Base-by-base conservation (phyloP, 177 flowering plant species). In the Viscum album region DNA sequence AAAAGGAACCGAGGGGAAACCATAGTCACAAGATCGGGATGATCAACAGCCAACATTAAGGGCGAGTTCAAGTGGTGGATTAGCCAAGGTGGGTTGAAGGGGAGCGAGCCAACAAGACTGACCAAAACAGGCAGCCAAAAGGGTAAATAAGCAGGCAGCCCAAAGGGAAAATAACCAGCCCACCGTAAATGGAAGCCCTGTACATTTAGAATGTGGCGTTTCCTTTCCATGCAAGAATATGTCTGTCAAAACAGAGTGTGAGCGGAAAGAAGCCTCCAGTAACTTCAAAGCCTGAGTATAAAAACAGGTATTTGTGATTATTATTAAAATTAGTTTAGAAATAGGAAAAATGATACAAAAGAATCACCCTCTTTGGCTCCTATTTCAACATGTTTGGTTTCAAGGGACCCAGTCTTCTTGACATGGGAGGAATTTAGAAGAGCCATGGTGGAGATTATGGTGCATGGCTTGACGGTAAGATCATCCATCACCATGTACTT, bases 401-500 rank as follows among this genome's bases (percentile, higher is more conserved):
- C 33, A 0, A 67, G 70, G 0, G 32, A 24, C 17, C 2, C 43
- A 26, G 52, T n/a, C 28, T 67, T 62, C 32, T 34, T 67, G 31
- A 67, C 62, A 34, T n/a, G 4, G 2, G 31, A 8, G 10, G 21
- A 5, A 7, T 50, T 67, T 4, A 67, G 61, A 34, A 67, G 0
- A 29, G 39, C 34, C 15, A 47, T 32, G 56, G n/a, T 52, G 34
- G 70, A 67, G 19, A 67, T 52, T 28, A 21, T 24, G 23, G 70
- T 29, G n/a, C 21, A 1, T 15, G 41, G 61, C 31, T 34, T 67
- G 31, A 67, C 61, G 39, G 29, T 67, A 39, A 67, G 30, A 67
- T 67, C 61, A 35, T 67, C 70, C 70, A 67, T 67, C 70, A 67
- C 70, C 61, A 50, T 67, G 32, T 34, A 67, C 0, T 23, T 50